Percentiles rank a stretch among this genome's conserved stretches.
Evolutionary conservation across 2,329 filamentous ascomycete genomes (phyloP).

Genomic region (Colletotrichum costaricense): DNA sequence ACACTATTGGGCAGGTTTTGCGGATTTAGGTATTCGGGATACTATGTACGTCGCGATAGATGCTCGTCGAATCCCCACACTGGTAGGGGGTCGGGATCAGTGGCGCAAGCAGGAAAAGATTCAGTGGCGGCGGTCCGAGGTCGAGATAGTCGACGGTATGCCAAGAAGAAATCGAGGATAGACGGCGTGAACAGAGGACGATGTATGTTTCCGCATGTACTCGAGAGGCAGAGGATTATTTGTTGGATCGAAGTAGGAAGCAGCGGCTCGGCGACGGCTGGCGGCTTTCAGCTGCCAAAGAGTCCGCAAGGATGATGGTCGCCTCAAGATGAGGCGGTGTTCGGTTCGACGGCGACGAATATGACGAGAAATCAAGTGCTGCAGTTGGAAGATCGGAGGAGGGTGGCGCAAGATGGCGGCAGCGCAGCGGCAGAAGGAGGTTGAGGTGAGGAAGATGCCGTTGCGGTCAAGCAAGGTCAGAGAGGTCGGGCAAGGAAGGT

Average conservation of each 20-base stretch:
- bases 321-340: neutral
- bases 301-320: neutral
- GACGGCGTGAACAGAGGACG: neutral
- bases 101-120: neutral
- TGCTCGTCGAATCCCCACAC: neutral
- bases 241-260: neutral
- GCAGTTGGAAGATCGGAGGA: neutral
- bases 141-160: neutral
- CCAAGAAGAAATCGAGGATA: neutral
- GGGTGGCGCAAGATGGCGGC: neutral
- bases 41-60: neutral
- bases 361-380: neutral
- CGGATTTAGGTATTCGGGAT: neutral
- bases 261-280: neutral
- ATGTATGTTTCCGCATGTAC: neutral
- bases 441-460: neutral
- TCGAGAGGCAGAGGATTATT: neutral
- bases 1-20: neutral
- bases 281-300: neutral
- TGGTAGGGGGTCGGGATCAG: neutral
- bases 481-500: slow-evolving; percentile 8
- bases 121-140: neutral
- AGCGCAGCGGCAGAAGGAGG: neutral
- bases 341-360: neutral
- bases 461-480: neutral